These are phyloP conservation scores for Cardiospermum halicacabum DNA, from an alignment of 345 rosid genomes.

Conservation along the genomic window DNA sequence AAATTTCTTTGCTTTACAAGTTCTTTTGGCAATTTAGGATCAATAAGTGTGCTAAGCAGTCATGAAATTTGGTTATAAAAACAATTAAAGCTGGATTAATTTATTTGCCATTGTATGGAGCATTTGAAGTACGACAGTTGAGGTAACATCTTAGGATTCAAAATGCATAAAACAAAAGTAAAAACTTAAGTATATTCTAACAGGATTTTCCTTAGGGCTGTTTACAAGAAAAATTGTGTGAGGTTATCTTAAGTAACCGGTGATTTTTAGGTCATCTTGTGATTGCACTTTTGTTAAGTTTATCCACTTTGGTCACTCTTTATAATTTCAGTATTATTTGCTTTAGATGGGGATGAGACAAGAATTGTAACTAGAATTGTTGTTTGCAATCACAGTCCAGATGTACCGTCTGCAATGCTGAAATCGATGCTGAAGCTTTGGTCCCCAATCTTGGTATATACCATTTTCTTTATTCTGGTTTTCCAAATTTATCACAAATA, in stretches of 20 bases:
- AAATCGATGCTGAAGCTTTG: slow-evolving; percentile 62
- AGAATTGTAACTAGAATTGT: slow-evolving; percentile 30
- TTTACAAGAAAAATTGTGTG: neutral
- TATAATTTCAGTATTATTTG: slow-evolving; percentile 5
- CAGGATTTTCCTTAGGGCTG: neutral
- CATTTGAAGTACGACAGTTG: neutral
- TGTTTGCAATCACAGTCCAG: slow-evolving; percentile 72
- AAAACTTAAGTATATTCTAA: neutral
- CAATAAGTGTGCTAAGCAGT: neutral
- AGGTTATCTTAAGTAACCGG: neutral
- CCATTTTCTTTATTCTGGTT: slow-evolving; percentile 9
- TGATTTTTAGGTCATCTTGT: neutral
- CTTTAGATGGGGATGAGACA: slow-evolving; percentile 22
- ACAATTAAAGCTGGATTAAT: no score
- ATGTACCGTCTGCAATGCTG: slow-evolving; percentile 83
- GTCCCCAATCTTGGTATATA: slow-evolving; percentile 81
- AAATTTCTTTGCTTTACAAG: neutral
- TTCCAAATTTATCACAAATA: neutral
- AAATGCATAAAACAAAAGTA: neutral
- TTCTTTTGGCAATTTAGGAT: neutral
- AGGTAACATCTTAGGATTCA: neutral
- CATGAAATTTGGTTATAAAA: neutral
- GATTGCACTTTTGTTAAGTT: neutral
- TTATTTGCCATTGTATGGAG: neutral
- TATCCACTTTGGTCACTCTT: neutral